phyloP scores from a whole-genome alignment of 1,284 basidiomycete species.

The Cutaneotrichosporon mucoides region DNA sequence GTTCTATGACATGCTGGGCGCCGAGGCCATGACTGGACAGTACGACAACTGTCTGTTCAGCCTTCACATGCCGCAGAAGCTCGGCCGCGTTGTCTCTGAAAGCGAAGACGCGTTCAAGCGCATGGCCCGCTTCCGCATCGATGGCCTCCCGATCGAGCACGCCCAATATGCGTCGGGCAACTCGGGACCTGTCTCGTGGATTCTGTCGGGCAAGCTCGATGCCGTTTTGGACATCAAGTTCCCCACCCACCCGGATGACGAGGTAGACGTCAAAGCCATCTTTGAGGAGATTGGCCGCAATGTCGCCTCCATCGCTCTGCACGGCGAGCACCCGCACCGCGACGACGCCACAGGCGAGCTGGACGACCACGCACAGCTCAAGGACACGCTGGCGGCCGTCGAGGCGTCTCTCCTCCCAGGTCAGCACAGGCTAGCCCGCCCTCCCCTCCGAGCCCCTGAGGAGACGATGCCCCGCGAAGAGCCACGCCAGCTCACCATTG shows the following conservation, averaged over 20 bases:
- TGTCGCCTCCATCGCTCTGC: constrained; percentile 54
- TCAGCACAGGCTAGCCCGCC: constrained; percentile 78
- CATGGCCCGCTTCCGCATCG: constrained; percentile 93
- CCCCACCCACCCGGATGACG: constrained; percentile 70
- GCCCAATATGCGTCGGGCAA: constrained; percentile 77
- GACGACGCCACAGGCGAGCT: constrained; percentile 23
- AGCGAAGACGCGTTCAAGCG: constrained; percentile 75
- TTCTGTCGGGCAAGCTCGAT: constrained; percentile 92
- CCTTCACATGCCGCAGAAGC: constrained; percentile 92
- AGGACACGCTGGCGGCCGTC: constrained; percentile 51
- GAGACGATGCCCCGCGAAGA: constrained; percentile 7
- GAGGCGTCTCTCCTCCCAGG: constrained; percentile 68
- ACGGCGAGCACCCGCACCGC: constrained; percentile 38
- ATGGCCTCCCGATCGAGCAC: constrained; percentile 96
- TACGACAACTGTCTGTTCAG: constrained; percentile 98
- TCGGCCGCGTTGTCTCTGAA: constrained; percentile 67
- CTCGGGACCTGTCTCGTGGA: constrained; percentile 88
- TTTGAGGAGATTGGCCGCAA: constrained; percentile 87
- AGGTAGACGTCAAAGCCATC: constrained; percentile 75
- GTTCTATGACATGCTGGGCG: constrained; percentile 86
- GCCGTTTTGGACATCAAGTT: constrained; percentile 98
- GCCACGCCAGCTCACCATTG: constrained; percentile 60
- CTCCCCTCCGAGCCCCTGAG: constrained; percentile 72
- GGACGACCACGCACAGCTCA: constrained; percentile 44
- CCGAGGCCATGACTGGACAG: constrained; percentile 93